phyloP scores from a whole-genome alignment of 164 flowering plant genomes.

The Sedum album region DNA sequence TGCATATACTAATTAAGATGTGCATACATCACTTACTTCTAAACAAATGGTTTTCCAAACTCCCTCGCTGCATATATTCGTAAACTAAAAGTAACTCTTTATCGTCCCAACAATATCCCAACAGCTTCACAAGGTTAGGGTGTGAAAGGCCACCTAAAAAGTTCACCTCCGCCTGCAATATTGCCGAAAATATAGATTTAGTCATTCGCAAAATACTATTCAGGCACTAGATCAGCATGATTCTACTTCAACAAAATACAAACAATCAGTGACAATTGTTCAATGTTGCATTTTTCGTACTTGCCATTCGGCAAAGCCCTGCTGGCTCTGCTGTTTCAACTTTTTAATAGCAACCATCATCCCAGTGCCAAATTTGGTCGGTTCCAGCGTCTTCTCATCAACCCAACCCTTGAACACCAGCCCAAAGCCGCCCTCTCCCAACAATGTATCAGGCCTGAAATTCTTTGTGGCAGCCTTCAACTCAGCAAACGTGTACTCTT shows the following conservation, averaged over 20 bases:
- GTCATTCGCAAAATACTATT: too few relatives aligned
- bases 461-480: constrained; percentile 44
- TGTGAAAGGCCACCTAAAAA: too few relatives aligned
- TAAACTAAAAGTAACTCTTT: too few relatives aligned
- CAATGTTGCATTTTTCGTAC: background rate
- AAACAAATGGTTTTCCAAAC: too few relatives aligned
- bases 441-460: constrained; percentile 40
- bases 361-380: constrained; percentile 38
- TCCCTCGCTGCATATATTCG: too few relatives aligned
- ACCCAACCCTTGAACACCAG: constrained; percentile 66
- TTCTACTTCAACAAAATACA: background rate
- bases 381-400: constrained; percentile 33
- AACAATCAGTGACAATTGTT: background rate
- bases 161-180: too few relatives aligned
- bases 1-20: too few relatives aligned
- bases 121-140: too few relatives aligned
- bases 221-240: too few relatives aligned
- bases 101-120: too few relatives aligned
- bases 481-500: constrained; percentile 42
- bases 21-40: too few relatives aligned
- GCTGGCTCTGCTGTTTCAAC: constrained; percentile 25
- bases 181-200: too few relatives aligned
- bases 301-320: constrained; percentile 3
- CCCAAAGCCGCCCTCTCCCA: constrained; percentile 82
- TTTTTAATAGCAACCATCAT: constrained; percentile 63